A percentile compares a stretch with the other conserved stretches of the same genome.
These are phyloP conservation scores for Eucalyptus pauciflora DNA, from an alignment of 345 rosid genomes.

Conservation along the genomic window DNA sequence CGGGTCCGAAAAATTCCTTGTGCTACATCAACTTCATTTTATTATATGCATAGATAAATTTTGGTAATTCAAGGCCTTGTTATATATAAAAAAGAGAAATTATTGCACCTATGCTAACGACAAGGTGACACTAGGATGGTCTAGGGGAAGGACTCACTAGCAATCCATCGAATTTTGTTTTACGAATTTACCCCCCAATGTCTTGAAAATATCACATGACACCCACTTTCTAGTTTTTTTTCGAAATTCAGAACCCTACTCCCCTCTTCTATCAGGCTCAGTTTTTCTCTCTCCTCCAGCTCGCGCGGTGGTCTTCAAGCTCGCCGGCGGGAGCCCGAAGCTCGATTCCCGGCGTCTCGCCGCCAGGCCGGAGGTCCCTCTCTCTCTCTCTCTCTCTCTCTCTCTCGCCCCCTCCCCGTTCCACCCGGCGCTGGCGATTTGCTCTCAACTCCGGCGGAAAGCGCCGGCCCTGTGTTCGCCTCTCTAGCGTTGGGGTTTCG, in stretches of 20 bases:
- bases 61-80: background rate
- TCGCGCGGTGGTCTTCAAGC: background rate
- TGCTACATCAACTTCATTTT: background rate
- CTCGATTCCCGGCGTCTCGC: background rate
- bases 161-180: background rate
- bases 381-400: background rate
- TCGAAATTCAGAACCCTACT: background rate
- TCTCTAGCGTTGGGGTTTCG: background rate
- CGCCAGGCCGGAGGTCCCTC: background rate
- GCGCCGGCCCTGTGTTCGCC: background rate
- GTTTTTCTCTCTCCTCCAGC: background rate
- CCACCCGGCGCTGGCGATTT: background rate
- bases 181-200: background rate
- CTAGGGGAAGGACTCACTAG: accelerated
- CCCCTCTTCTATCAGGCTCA: background rate
- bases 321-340: background rate
- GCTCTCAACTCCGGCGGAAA: background rate
- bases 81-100: background rate
- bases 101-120: background rate
- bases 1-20: accelerated
- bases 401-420: background rate
- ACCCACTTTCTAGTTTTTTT: background rate
- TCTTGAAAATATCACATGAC: background rate
- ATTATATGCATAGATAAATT: background rate
- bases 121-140: background rate